Evolutionary conservation across 73 alveolate species (phyloP).

Genomic region (Urostyla sp.): DNA sequence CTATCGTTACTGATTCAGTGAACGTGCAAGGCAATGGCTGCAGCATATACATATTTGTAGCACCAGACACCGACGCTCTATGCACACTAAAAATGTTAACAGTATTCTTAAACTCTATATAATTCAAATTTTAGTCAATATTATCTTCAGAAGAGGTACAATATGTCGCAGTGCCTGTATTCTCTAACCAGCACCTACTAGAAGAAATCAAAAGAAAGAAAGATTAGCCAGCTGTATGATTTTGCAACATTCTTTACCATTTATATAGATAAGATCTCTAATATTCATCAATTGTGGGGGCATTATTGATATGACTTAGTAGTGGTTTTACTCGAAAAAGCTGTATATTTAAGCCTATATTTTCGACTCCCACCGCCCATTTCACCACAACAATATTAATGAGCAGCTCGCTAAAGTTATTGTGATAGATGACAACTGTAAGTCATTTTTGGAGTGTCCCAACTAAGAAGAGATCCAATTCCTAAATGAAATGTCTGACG

Average conservation of each 20-base stretch:
- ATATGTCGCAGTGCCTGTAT: conserved; percentile 53
- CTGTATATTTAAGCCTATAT: conserved; percentile 71
- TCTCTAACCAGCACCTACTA: conserved; percentile 32
- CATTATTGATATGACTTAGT: conserved; percentile 76
- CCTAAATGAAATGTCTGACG: conserved; percentile 33
- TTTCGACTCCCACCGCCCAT: conserved; percentile 88
- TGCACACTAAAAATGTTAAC: conserved; percentile 71
- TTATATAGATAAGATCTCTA: conserved; percentile 63
- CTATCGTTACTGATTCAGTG: too few species aligned
- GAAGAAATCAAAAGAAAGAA: conserved; percentile 12
- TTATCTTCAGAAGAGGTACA: conserved; percentile 58
- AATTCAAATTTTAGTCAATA: conserved; percentile 35
- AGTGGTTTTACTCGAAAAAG: conserved; percentile 79
- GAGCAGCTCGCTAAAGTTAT: conserved; percentile 58
- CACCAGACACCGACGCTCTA: conserved; percentile 68
- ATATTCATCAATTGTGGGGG: conserved; percentile 90
- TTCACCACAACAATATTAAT: conserved; percentile 78
- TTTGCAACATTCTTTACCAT: neutral
- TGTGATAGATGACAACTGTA: conserved; percentile 79
- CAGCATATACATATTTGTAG: conserved; percentile 61
- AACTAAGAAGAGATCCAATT: conserved; percentile 74
- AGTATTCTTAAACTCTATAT: conserved; percentile 16
- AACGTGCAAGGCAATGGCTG: too few species aligned
- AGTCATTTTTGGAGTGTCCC: conserved; percentile 79
- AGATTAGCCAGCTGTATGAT: conserved; percentile 3